phyloP scores from a whole-genome alignment of 257 asterid species.

The Solanum etuberosum region DNA sequence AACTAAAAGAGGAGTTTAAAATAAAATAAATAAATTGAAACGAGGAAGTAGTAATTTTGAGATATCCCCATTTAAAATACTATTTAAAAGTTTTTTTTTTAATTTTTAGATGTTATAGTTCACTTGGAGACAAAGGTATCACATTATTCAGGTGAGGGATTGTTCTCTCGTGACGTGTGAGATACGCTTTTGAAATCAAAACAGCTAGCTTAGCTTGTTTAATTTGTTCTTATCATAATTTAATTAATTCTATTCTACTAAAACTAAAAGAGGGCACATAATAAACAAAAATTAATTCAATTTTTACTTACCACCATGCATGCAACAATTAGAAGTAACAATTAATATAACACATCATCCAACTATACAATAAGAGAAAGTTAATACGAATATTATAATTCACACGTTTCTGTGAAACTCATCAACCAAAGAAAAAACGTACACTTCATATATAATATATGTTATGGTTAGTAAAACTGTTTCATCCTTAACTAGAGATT shows the following conservation, averaged over 20 bases:
- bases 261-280: background rate
- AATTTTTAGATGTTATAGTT: background rate
- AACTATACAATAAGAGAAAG: background rate
- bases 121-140: background rate
- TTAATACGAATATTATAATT: background rate
- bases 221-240: background rate
- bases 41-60: no score
- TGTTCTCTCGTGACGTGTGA: background rate
- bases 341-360: background rate
- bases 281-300: background rate
- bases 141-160: background rate
- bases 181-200: background rate
- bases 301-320: background rate
- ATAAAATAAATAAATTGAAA: no score
- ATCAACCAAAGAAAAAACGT: background rate
- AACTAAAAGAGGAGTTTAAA: no score
- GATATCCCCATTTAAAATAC: background rate
- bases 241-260: background rate
- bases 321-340: background rate
- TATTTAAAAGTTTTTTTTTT: no score
- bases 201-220: background rate
- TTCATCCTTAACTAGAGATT: no score
- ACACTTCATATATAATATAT: background rate
- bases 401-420: background rate
- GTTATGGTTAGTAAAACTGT: fast-evolving